These are phyloP conservation scores for Aspergillus hiratsukae DNA, from an alignment of 2,329 filamentous ascomycete species.

Conservation along the genomic window DNA sequence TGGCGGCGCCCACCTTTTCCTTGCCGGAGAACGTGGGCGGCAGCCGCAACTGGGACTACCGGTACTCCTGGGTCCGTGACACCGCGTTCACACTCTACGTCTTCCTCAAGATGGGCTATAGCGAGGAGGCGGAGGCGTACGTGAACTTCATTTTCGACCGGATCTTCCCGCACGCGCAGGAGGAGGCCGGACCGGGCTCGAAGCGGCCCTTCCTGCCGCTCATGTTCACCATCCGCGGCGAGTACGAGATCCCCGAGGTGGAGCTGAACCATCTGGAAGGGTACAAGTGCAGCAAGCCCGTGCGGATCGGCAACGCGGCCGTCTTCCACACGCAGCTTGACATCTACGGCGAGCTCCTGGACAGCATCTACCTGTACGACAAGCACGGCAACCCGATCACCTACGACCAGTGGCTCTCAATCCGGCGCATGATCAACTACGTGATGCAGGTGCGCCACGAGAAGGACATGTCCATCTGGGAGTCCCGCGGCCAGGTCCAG, in stretches of 20 bases:
- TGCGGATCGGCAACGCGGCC: conserved; percentile 72
- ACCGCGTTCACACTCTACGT: conserved; percentile 74
- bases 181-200: conserved; percentile 56
- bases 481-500: conserved; percentile 70
- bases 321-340: conserved; percentile 73
- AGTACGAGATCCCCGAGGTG: conserved; percentile 67
- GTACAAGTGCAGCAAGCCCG: conserved; percentile 65
- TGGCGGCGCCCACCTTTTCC: conserved; percentile 72
- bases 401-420: conserved; percentile 70
- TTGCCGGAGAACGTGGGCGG: conserved; percentile 71
- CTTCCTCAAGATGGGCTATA: conserved; percentile 70
- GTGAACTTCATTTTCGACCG: conserved; percentile 73
- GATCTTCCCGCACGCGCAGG: conserved; percentile 47
- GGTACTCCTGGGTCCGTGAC: conserved; percentile 71
- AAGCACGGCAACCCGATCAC: conserved; percentile 72
- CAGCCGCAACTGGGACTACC: conserved; percentile 47
- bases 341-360: conserved; percentile 75
- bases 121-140: conserved; percentile 70
- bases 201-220: conserved; percentile 58
- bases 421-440: conserved; percentile 66
- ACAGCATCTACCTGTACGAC: conserved; percentile 72
- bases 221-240: conserved; percentile 75
- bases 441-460: conserved; percentile 63
- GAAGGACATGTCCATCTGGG: conserved; percentile 80
- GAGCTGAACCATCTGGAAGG: conserved; percentile 68